These are phyloP conservation scores for Plasmodium yoelii DNA, from an alignment of 169 alveolate species.

Conservation along the genomic window DNA sequence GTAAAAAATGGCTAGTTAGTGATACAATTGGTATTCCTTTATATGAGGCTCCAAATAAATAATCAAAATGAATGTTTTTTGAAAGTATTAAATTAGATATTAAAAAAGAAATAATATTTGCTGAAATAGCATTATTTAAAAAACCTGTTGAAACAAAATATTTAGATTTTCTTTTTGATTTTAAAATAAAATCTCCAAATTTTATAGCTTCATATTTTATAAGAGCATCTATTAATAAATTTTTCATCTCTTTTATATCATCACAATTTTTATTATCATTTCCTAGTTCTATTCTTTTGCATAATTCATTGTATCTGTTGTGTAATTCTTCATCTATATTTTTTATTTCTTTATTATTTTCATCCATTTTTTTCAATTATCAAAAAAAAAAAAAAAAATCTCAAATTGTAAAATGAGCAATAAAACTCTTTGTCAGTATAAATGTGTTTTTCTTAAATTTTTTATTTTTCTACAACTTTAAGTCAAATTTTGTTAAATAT, in stretches of 20 bases:
- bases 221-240: constrained; percentile 14
- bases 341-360: background rate
- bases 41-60: constrained; percentile 52
- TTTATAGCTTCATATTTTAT: constrained; percentile 53
- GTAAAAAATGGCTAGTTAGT: constrained; percentile 58
- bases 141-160: constrained; percentile 63
- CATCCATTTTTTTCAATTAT: background rate
- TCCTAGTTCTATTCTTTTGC: constrained; percentile 20
- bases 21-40: constrained; percentile 60
- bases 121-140: constrained; percentile 38
- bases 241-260: constrained; percentile 33
- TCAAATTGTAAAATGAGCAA: background rate
- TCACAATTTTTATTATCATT: background rate
- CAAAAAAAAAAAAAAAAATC: background rate
- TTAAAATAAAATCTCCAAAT: constrained; percentile 59
- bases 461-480: too few relatives aligned
- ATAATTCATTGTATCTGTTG: constrained; percentile 11
- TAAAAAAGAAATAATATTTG: constrained; percentile 54
- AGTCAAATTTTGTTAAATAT: too few relatives aligned
- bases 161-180: constrained; percentile 53
- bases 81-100: constrained; percentile 37
- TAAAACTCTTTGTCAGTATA: background rate
- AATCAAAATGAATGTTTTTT: constrained; percentile 22
- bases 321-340: constrained; percentile 22
- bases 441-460: too few relatives aligned